Evolutionary conservation across 225 moss, liverwort and hornwort genomes (phyloP).

Genomic region (Marchantia paleacea): DNA sequence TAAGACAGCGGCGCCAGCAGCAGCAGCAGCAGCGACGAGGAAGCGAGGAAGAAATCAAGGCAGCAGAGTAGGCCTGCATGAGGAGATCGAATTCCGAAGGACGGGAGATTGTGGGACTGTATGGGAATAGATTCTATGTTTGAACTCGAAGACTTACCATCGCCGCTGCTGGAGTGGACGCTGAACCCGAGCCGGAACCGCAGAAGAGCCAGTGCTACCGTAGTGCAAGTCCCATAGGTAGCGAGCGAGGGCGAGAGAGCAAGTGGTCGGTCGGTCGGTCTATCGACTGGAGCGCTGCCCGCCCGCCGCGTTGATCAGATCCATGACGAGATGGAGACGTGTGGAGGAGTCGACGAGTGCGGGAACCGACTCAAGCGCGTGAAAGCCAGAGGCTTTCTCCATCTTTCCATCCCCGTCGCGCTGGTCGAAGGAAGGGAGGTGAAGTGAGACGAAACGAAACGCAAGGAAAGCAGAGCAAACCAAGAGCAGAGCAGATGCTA

Average conservation of each 20-base stretch:
- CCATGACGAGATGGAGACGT: conserved; percentile 8
- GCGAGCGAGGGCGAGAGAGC: background rate
- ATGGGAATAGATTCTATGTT: background rate
- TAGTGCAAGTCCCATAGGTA: background rate
- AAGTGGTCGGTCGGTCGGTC: no score
- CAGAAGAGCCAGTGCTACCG: background rate
- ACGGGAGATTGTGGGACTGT: background rate
- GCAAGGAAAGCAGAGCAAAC: background rate
- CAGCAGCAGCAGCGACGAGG: background rate
- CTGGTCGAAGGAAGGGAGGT: background rate
- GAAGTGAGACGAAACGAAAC: background rate
- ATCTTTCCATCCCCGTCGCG: background rate
- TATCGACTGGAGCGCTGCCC: no score
- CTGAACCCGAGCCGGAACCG: background rate
- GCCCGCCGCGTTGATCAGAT: background rate
- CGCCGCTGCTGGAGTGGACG: background rate
- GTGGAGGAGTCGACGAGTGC: background rate
- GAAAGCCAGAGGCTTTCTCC: background rate
- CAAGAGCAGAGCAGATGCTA: no score
- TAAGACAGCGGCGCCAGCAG: no score
- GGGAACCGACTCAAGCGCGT: background rate
- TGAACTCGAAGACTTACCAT: background rate
- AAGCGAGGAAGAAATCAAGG: no score
- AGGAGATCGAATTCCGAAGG: background rate
- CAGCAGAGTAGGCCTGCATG: background rate